phyloP scores from a whole-genome alignment of 2,329 filamentous ascomycete genomes.

The Stemphylium vesicarium region DNA sequence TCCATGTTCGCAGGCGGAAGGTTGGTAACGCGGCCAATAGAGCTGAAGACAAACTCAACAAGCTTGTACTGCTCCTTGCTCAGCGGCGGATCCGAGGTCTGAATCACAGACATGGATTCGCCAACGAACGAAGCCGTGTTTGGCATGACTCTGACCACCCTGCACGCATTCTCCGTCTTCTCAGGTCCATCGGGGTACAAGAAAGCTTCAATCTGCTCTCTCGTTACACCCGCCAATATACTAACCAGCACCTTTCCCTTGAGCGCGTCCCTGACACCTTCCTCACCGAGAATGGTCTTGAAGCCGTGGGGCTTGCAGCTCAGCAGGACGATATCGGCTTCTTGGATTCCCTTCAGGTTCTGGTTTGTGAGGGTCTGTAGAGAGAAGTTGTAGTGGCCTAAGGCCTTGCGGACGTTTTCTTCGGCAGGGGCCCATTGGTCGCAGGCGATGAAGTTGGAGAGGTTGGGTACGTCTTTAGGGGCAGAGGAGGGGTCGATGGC shows the following conservation, averaged over 20 bases:
- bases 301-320: conserved; percentile 83
- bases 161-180: conserved; percentile 57
- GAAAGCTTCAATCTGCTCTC: conserved; percentile 69
- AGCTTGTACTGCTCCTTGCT: conserved; percentile 61
- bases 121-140: conserved; percentile 81
- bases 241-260: conserved; percentile 81
- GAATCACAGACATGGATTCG: conserved; percentile 81
- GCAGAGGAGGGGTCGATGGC: conserved; percentile 50
- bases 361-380: conserved; percentile 74
- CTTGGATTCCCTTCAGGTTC: conserved; percentile 70
- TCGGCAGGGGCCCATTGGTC: conserved; percentile 74
- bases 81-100: conserved; percentile 65
- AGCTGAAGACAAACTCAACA: conserved; percentile 77
- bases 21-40: conserved; percentile 73
- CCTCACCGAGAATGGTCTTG: conserved; percentile 68
- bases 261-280: conserved; percentile 75
- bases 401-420: conserved; percentile 69
- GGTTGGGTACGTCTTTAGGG: conserved; percentile 52
- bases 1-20: conserved; percentile 74
- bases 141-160: conserved; percentile 80
- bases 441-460: conserved; percentile 80
- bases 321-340: conserved; percentile 76
- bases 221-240: conserved; percentile 79
- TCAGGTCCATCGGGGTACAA: conserved; percentile 62
- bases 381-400: conserved; percentile 66